Conservation (phyloP, 306 rosid species). For the Gastrolobium bilobum region DNA sequence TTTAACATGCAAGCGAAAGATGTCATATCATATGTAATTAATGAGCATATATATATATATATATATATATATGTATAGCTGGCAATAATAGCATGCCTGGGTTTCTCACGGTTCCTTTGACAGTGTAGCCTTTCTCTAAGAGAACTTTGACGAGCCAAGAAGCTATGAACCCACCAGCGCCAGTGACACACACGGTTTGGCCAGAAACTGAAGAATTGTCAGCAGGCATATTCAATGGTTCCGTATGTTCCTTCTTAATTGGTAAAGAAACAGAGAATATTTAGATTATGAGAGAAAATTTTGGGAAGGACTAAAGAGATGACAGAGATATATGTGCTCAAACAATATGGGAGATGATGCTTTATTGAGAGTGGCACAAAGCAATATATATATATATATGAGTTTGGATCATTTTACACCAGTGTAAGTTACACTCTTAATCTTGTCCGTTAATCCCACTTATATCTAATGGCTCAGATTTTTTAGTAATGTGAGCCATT, state of each 20-base stretch:
- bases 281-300: background rate
- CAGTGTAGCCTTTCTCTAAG: constrained; percentile 77
- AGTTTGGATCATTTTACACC: too few species aligned
- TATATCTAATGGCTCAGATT: too few species aligned
- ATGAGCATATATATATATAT: too few species aligned
- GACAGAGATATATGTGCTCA: background rate
- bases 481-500: too few species aligned
- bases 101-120: constrained; percentile 85
- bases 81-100: constrained; percentile 67
- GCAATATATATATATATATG: background rate
- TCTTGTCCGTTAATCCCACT: too few species aligned
- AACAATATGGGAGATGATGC: background rate
- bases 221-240: constrained; percentile 33
- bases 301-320: background rate
- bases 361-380: background rate
- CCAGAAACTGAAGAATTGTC: constrained; percentile 47
- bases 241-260: constrained; percentile 52
- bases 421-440: too few species aligned
- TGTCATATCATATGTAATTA: background rate
- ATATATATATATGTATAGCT: background rate
- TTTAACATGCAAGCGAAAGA: background rate
- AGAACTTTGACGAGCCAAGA: constrained; percentile 90
- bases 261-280: too few species aligned
- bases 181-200: constrained; percentile 87
- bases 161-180: constrained; percentile 97